Conservation (phyloP, 441 rosid species). For the Kokia cookei region DNA sequence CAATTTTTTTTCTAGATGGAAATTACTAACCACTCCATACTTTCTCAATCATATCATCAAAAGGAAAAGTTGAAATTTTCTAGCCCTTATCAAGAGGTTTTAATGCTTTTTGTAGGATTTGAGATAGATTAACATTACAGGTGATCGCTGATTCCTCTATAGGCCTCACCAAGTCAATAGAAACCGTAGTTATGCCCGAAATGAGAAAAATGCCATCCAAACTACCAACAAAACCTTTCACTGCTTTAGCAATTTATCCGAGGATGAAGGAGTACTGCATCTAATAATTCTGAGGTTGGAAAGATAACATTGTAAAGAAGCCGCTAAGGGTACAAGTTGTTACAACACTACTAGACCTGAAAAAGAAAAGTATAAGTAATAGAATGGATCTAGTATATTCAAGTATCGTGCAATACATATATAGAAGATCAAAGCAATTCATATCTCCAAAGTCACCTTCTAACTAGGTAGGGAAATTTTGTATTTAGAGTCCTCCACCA, state of each 20-base stretch:
- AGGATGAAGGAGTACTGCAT: constrained; percentile 16
- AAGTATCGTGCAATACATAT: not conserved
- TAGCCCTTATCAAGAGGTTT: constrained; percentile 23
- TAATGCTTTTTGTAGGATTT: constrained; percentile 26
- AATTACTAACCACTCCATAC: not conserved
- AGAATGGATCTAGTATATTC: not conserved
- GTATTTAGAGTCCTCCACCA: constrained; percentile 46
- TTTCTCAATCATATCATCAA: constrained; percentile 6
- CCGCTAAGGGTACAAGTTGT: constrained; percentile 30
- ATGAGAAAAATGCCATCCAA: not conserved
- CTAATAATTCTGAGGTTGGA: constrained; percentile 26
- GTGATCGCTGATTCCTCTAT: constrained; percentile 33
- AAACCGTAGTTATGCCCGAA: constrained; percentile 5
- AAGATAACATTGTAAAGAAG: constrained; percentile 28
- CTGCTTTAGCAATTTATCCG: not conserved
- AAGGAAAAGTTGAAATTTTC: constrained; percentile 16
- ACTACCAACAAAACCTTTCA: constrained; percentile 4
- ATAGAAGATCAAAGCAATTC: not conserved
- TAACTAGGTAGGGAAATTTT: constrained; percentile 12
- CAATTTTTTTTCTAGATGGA: not conserved
- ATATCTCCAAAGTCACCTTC: constrained; percentile 25
- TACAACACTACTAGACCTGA: constrained; percentile 60
- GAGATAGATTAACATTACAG: constrained; percentile 42
- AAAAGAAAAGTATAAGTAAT: not conserved
- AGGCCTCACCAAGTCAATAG: constrained; percentile 41